A percentile compares a stretch with the other conserved stretches of the same genome.
These are phyloP conservation scores for Trichothecium sympodiale DNA, from an alignment of 2,329 filamentous ascomycete genomes.

Conservation along the genomic window DNA sequence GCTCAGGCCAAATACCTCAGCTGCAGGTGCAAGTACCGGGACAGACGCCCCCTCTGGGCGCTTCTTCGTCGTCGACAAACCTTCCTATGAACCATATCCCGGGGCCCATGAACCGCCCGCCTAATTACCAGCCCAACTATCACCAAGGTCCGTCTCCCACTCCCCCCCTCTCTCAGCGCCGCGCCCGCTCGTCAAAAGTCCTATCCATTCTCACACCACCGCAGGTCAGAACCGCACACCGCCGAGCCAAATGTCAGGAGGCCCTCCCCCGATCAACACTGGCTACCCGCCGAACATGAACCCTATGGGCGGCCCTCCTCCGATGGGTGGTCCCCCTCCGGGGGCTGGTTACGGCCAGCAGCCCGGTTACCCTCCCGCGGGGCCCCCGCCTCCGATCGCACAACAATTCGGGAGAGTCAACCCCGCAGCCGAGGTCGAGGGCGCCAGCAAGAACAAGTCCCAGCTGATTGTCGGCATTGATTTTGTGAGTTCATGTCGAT, in stretches of 20 bases:
- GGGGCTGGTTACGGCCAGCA: conserved; percentile 33
- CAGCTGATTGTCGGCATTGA: conserved; percentile 98
- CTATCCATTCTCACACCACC: neutral
- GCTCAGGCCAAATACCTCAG: conserved; percentile 9
- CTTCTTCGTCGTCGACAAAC: conserved; percentile 32
- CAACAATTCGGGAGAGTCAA: conserved; percentile 32
- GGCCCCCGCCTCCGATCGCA: conserved; percentile 25
- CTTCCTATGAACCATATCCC: conserved; percentile 50
- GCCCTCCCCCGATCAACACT: conserved; percentile 58
- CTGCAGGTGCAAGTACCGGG: conserved; percentile 21
- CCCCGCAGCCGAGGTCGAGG: conserved; percentile 67
- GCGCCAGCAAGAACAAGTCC: conserved; percentile 80
- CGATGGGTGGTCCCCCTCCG: conserved; percentile 25
- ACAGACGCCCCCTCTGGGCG: conserved; percentile 22
- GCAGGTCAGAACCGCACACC: conserved; percentile 41
- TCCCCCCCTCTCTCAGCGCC: conserved; percentile 31
- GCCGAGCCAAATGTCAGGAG: conserved; percentile 50
- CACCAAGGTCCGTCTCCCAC: conserved; percentile 21
- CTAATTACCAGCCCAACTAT: conserved; percentile 51
- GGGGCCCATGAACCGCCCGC: conserved; percentile 47
- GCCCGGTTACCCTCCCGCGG: conserved; percentile 35
- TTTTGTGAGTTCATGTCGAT: conserved; percentile 54
- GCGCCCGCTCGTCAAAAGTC: conserved; percentile 31
- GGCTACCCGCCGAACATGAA: conserved; percentile 48
- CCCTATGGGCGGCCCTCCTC: conserved; percentile 30